Base-by-base conservation (phyloP, 2,329 filamentous ascomycete genomes). In the Podosphaera xanthii region DNA sequence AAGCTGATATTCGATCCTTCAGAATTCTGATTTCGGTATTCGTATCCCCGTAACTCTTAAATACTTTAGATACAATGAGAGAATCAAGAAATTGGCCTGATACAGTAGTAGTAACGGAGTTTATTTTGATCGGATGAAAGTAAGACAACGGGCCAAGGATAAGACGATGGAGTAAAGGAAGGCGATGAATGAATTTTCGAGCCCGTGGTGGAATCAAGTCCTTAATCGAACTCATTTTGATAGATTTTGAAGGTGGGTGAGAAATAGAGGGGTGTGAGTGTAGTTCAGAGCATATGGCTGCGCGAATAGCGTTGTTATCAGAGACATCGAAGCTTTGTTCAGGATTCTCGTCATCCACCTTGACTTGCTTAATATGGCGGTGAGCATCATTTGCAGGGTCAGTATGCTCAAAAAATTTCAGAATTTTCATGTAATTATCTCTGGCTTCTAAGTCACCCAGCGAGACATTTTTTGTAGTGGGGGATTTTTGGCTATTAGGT, bases 61-160 rank as follows among this genome's bases (percentile, higher is more conserved):
- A 78, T 14, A 79, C 66, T 30, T 77, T 70, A 38, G 74, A 64
- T 42, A 72, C 68, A 55, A 79, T 71, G 49, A 77, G 66, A 8
- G 68, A 68, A 2, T 74, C 72, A 22, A 78, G 71, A 72, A 74
- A 78, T 59, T 72, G 71, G 0, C 76, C 76, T 5, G 76, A 77
- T 0, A 73, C 73, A 4, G 74, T 74, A 1, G 72, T 72, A 34
- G 72, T 76, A 54, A 79, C 70, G 0, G 75, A 77, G n/a, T 70
- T 66, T 61, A 78, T 74, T 49, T 68, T 69, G 56, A 78, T 71
- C 0, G 75, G 73, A 61, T 79, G 76, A 60, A 78, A 77, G 62
- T 78, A 77, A 61, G 72, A 73, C 3, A 79, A 65, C 0, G 75
- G 73, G 33, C 70, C 72, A 0, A 79, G 70, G 4, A 77, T 70